Evolutionary conservation across 345 rosid genomes (phyloP).

Genomic region (Ailanthus altissimus): DNA sequence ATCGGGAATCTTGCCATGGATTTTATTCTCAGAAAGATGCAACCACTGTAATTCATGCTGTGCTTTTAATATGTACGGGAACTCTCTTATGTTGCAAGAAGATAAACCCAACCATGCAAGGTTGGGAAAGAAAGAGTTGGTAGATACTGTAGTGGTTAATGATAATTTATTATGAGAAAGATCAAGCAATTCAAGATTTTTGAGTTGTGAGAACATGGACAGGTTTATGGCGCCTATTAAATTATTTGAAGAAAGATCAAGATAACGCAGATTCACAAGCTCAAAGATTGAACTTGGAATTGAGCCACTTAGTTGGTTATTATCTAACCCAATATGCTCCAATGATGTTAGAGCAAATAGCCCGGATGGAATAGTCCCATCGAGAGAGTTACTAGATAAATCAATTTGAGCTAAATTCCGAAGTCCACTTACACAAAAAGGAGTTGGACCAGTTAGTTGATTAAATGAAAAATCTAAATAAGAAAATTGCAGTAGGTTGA

Average conservation of each 20-base stretch:
- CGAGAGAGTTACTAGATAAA: slow-evolving; percentile 13
- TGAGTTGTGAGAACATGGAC: too few relatives aligned
- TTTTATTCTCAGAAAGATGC: slow-evolving; percentile 16
- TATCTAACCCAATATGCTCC: not conserved
- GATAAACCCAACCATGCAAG: too few relatives aligned
- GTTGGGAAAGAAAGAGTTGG: too few relatives aligned
- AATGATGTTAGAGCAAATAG: slow-evolving; percentile 1
- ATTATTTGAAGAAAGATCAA: too few relatives aligned
- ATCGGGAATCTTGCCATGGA: slow-evolving; percentile 20
- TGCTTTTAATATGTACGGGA: slow-evolving; percentile 20
- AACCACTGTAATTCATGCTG: not conserved
- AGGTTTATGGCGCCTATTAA: too few relatives aligned
- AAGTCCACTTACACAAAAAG: not conserved
- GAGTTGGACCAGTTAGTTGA: not conserved
- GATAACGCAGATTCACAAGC: too few relatives aligned
- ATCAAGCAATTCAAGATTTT: too few relatives aligned
- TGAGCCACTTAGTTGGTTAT: not conserved
- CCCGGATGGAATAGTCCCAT: too few relatives aligned
- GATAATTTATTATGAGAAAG: too few relatives aligned
- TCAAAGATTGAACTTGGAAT: too few relatives aligned
- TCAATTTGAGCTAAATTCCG: not conserved
- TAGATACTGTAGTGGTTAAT: too few relatives aligned
- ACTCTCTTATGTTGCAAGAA: slow-evolving; percentile 19
- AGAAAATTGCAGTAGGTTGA: not conserved
- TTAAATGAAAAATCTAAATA: not conserved